A percentile compares a stretch with the other conserved stretches of the same genome.
Evolutionary conservation across 495 filamentous ascomycete species (phyloP).

Genomic region (Xylaria castorea): DNA sequence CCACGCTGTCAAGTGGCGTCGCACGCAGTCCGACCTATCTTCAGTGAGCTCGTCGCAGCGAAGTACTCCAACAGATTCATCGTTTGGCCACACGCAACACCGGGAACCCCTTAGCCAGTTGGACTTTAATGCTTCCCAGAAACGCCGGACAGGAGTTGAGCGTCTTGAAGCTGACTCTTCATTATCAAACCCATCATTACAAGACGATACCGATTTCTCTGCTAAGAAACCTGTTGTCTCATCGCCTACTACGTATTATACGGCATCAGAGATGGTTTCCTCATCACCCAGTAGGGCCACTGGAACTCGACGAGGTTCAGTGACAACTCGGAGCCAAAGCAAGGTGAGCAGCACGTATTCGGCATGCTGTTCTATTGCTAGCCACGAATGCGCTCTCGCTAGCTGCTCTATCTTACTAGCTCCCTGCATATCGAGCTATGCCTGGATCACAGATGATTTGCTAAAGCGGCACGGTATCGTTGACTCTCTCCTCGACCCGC

Average conservation of each 20-base stretch:
- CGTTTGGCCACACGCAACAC: background rate
- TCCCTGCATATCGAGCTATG: constrained; percentile 51
- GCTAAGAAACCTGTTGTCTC: constrained; percentile 4
- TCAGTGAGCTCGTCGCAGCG: constrained; percentile 17
- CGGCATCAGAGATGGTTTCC: constrained; percentile 23
- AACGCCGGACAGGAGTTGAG: constrained; percentile 2
- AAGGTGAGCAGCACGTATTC: background rate
- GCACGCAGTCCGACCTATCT: constrained; percentile 17
- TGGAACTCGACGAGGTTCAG: background rate
- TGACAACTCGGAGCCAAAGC: background rate
- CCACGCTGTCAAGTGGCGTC: constrained; percentile 22
- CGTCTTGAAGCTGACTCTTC: background rate
- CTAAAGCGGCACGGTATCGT: constrained; percentile 49
- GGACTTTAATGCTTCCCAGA: constrained; percentile 27
- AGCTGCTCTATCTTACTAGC: constrained; percentile 52
- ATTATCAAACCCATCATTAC: background rate
- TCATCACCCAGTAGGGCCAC: constrained; percentile 5
- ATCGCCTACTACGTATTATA: constrained; percentile 13
- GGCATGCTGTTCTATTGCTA: constrained; percentile 28
- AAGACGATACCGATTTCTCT: background rate
- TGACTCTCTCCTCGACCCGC: constrained; percentile 41
- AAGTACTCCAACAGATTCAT: background rate
- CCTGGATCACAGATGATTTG: constrained; percentile 52
- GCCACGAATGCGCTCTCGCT: constrained; percentile 41
- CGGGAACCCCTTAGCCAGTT: constrained; percentile 37